Evolutionary conservation across 495 filamentous ascomycete species (phyloP).

Genomic region (Thermothielavioides terrestris): DNA sequence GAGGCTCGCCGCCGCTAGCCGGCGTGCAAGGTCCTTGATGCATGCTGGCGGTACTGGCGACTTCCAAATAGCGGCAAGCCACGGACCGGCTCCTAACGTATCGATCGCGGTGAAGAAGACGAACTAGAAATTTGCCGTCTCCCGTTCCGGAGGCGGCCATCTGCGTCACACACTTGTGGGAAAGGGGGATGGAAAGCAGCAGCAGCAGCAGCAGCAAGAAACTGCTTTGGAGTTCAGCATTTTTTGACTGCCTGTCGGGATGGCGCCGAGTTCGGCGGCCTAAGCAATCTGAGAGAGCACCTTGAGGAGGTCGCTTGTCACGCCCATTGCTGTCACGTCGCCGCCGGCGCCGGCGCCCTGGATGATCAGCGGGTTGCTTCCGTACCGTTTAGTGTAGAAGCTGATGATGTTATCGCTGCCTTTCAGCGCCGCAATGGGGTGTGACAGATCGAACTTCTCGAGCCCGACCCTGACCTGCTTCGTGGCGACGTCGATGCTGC

Average conservation of each 20-base stretch:
- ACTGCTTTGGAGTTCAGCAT: background rate
- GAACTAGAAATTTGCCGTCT: background rate
- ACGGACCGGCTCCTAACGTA: background rate
- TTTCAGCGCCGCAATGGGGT: constrained; percentile 85
- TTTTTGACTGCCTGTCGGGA: background rate
- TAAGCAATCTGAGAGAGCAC: constrained; percentile 49
- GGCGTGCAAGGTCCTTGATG: background rate
- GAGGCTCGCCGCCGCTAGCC: constrained; percentile 23
- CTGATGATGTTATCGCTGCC: constrained; percentile 97
- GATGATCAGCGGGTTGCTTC: constrained; percentile 78
- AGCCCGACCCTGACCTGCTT: constrained; percentile 80
- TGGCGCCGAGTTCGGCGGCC: background rate
- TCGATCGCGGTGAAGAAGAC: background rate
- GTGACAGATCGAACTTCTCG: constrained; percentile 72
- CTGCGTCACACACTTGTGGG: background rate
- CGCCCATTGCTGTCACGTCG: constrained; percentile 95
- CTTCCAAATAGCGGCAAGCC: background rate
- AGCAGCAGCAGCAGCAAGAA: too few relatives aligned
- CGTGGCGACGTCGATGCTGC: constrained; percentile 72
- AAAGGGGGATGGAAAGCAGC: too few relatives aligned
- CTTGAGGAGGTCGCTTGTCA: constrained; percentile 81
- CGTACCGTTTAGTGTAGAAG: constrained; percentile 95
- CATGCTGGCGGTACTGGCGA: background rate
- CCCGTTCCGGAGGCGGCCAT: background rate
- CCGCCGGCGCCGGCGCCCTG: constrained; percentile 92